Percentiles rank a stretch among this genome's conserved stretches.
These are phyloP conservation scores for Syzygium oleosum DNA, from an alignment of 345 rosid species.

Conservation along the genomic window DNA sequence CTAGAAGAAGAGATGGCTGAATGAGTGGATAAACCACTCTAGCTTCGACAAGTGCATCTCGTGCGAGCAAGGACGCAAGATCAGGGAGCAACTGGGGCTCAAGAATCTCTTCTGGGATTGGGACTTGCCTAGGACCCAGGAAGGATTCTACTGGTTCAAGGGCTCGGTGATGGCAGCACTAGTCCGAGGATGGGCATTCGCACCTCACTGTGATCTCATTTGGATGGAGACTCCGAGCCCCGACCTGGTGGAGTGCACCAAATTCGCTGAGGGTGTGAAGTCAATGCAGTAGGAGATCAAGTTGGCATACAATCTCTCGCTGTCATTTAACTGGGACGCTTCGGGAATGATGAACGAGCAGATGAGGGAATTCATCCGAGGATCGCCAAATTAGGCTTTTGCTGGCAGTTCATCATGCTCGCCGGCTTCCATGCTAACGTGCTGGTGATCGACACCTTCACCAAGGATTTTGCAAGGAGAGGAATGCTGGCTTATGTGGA, in stretches of 20 bases:
- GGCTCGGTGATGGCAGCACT: conserved; percentile 82
- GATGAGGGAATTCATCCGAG: conserved; percentile 75
- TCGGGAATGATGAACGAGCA: conserved; percentile 81
- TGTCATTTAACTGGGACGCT: conserved; percentile 96
- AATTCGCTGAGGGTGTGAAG: conserved; percentile 71
- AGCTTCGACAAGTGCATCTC: conserved; percentile 68
- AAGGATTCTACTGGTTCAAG: conserved; percentile 89
- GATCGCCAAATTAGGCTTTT: conserved; percentile 72
- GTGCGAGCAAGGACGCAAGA: conserved; percentile 55
- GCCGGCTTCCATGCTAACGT: conserved; percentile 97
- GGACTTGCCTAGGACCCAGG: conserved; percentile 91
- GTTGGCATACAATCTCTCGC: conserved; percentile 92
- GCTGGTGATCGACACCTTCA: conserved; percentile 71
- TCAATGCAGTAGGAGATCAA: conserved; percentile 56
- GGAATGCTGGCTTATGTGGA: conserved; percentile 98
- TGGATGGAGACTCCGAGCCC: conserved; percentile 98
- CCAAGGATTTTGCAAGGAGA: conserved; percentile 65
- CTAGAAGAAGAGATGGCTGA: conserved; percentile 50
- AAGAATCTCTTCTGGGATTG: conserved; percentile 95
- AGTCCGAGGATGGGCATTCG: conserved; percentile 90
- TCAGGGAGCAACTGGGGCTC: conserved; percentile 62
- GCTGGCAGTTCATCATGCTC: conserved; percentile 95
- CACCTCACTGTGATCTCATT: conserved; percentile 63
- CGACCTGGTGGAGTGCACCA: conserved; percentile 66
- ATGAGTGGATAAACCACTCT: conserved; percentile 62